phyloP scores from a whole-genome alignment of 2,329 filamentous ascomycete genomes.

The Pseudopyricularia javanii region DNA sequence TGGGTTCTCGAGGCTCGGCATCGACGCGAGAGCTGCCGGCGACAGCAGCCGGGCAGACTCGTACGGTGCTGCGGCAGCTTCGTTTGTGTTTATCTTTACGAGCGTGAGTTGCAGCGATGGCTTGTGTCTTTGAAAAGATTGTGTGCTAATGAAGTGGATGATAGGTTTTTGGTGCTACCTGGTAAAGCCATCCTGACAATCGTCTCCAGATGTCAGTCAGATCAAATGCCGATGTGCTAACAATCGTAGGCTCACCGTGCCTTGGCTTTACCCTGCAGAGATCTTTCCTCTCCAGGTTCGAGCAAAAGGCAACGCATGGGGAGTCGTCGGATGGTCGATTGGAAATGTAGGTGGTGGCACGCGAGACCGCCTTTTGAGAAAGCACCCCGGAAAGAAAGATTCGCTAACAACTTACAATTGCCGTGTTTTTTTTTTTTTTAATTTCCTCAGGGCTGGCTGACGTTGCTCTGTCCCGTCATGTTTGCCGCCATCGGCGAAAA shows the following conservation, averaged over 20 bases:
- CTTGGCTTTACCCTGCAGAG: constrained; percentile 57
- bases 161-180: constrained; percentile 50
- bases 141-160: not conserved
- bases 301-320: constrained; percentile 65
- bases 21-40: constrained; percentile 26
- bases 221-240: not conserved
- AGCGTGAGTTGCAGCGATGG: not conserved
- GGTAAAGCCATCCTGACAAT: not conserved
- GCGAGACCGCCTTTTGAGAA: not conserved
- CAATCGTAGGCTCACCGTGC: constrained; percentile 34
- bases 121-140: not conserved
- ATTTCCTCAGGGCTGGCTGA: constrained; percentile 7
- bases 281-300: constrained; percentile 62
- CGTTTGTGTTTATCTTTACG: constrained; percentile 61
- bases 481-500: constrained; percentile 55
- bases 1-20: constrained; percentile 38
- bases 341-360: constrained; percentile 33
- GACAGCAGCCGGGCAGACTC: constrained; percentile 30
- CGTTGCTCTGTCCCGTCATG: constrained; percentile 43
- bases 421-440: not conserved
- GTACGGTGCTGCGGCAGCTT: constrained; percentile 52
- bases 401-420: no score
- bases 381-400: constrained; percentile 34
- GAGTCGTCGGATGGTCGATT: constrained; percentile 65
- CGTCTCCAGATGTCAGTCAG: not conserved